Percentiles rank a stretch among this genome's conserved stretches.
These are phyloP conservation scores for Hibiscus mutabilis DNA, from an alignment of 345 rosid genomes.

Conservation along the genomic window DNA sequence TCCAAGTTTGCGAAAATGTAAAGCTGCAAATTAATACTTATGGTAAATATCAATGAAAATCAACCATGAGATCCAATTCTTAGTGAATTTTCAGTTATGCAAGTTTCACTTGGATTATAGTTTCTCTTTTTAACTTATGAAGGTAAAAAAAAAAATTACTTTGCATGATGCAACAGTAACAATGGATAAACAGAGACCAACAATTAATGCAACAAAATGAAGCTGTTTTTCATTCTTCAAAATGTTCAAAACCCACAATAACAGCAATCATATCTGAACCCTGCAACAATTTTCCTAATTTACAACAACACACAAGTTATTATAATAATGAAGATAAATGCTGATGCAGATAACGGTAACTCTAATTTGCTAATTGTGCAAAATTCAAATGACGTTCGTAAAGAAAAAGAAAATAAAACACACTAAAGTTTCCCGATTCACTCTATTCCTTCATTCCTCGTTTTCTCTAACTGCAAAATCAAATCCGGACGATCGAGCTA, in stretches of 20 bases:
- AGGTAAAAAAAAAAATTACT: too few species aligned
- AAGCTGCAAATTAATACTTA: not conserved
- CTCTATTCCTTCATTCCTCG: not conserved
- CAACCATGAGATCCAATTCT: not conserved
- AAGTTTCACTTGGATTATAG: not conserved
- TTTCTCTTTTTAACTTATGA: not conserved
- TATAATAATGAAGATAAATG: not conserved
- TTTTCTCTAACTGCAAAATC: not conserved
- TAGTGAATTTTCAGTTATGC: not conserved
- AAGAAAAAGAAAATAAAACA: not conserved
- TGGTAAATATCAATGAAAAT: not conserved
- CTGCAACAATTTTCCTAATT: not conserved
- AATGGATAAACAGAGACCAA: not conserved
- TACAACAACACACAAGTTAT: not conserved
- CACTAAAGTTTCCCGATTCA: not conserved
- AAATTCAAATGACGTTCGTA: not conserved
- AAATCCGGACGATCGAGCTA: not conserved
- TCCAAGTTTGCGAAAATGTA: not conserved
- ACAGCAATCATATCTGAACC: not conserved
- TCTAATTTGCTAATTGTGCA: not conserved
- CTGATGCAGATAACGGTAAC: not conserved
- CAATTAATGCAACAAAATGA: not conserved
- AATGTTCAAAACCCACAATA: not conserved
- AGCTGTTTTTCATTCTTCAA: not conserved
- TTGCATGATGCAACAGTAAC: not conserved